These are phyloP conservation scores for Davidsoniella eucalypti DNA, from an alignment of 2,329 filamentous ascomycete species.

Conservation along the genomic window DNA sequence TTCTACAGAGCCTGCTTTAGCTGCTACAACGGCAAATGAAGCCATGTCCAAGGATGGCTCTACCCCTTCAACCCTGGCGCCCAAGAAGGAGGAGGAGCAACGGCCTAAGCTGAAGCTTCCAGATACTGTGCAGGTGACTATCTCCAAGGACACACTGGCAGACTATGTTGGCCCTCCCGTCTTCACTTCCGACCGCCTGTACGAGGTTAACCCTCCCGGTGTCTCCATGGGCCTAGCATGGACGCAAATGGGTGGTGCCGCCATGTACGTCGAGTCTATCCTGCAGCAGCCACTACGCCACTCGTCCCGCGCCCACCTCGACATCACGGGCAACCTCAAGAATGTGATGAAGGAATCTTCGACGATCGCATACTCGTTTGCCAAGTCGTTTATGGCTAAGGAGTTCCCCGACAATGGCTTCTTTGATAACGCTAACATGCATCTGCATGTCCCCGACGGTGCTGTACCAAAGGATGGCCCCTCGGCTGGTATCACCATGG, in stretches of 20 bases:
- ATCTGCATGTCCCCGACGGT: conserved; percentile 91
- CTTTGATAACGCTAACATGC: conserved; percentile 88
- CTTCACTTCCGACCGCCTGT: conserved; percentile 88
- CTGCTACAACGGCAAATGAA: conserved; percentile 12
- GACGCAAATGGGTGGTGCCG: conserved; percentile 93
- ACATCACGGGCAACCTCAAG: conserved; percentile 90
- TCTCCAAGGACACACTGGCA: conserved; percentile 77
- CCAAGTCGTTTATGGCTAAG: conserved; percentile 73
- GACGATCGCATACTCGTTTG: conserved; percentile 86
- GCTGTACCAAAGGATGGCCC: conserved; percentile 91
- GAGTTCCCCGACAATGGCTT: conserved; percentile 83
- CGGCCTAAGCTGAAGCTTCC: conserved; percentile 69
- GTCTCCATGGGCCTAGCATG: conserved; percentile 96
- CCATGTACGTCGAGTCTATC: conserved; percentile 94
- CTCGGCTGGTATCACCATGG: conserved; percentile 93
- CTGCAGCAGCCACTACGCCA: conserved; percentile 66
- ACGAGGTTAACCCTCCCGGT: conserved; percentile 82
- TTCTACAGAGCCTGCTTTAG: background rate
- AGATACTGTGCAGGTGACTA: conserved; percentile 69
- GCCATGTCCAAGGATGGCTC: conserved; percentile 15
- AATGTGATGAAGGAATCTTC: conserved; percentile 97
- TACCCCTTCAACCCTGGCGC: conserved; percentile 18
- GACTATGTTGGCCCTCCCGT: conserved; percentile 94
- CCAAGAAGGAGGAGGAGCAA: conserved; percentile 47
- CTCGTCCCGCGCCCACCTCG: conserved; percentile 59